Evolutionary conservation across 1,139 yeast species (phyloP).

Genomic region (Debaryomycetaceae sp.): DNA sequence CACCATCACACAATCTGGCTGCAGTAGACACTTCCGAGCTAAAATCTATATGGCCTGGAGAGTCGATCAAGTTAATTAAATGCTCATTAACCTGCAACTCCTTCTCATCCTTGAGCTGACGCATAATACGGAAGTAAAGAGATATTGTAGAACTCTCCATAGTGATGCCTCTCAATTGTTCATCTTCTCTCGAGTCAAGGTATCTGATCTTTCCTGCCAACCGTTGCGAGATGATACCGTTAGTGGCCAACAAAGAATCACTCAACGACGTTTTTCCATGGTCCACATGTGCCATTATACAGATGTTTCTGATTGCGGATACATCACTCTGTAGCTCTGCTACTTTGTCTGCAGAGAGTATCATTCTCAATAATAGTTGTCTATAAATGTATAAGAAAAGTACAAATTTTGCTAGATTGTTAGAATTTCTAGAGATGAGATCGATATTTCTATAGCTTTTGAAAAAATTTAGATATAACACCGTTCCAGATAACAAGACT

Average conservation of each 20-base stretch:
- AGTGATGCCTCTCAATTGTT: constrained; percentile 92
- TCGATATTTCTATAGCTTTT: constrained; percentile 1
- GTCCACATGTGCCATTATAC: constrained; percentile 96
- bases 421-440: not conserved
- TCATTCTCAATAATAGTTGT: constrained; percentile 27
- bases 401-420: not conserved
- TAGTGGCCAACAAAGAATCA: constrained; percentile 88
- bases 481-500: too few relatives aligned
- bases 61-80: constrained; percentile 87
- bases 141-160: constrained; percentile 97
- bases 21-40: constrained; percentile 96
- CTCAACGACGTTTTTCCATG: constrained; percentile 97
- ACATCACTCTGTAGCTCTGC: constrained; percentile 68
- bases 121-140: constrained; percentile 67
- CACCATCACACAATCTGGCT: constrained; percentile 94
- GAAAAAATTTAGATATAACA: not conserved
- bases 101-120: constrained; percentile 31
- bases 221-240: constrained; percentile 92
- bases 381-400: not conserved
- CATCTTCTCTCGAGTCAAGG: constrained; percentile 92
- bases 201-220: constrained; percentile 95
- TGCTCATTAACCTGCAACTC: constrained; percentile 62
- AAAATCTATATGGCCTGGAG: constrained; percentile 98
- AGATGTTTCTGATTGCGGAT: constrained; percentile 74
- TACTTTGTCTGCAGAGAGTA: constrained; percentile 60